Conservation (phyloP, 2,329 filamentous ascomycete genomes). For the Fonsecaea pugnacius region DNA sequence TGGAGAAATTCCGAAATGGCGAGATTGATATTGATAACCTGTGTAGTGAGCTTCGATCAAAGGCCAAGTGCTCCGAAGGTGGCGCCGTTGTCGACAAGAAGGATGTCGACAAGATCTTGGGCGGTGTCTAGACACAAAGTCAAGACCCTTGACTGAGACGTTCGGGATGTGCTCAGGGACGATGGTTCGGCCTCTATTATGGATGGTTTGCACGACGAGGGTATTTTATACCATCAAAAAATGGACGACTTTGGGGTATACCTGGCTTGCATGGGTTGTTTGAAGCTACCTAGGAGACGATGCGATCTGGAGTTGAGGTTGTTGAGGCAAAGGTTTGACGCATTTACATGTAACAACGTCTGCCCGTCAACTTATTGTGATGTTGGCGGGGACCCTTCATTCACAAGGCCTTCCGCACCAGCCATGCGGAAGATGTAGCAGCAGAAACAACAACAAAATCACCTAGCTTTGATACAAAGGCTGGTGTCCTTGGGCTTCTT, state of each 20-base stretch:
- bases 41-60: conserved; percentile 89
- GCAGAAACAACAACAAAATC: conserved; percentile 9
- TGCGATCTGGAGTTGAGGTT: conserved; percentile 15
- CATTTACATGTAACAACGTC: conserved; percentile 21
- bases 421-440: not conserved
- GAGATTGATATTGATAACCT: conserved; percentile 93
- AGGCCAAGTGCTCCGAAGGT: conserved; percentile 88
- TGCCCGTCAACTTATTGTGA: conserved; percentile 3
- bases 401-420: not conserved
- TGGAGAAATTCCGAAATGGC: conserved; percentile 83
- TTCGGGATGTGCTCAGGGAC: not conserved
- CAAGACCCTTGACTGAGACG: not conserved
- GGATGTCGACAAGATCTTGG: conserved; percentile 81
- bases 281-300: conserved; percentile 14
- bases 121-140: conserved; percentile 27
- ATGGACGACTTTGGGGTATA: conserved; percentile 13
- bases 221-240: conserved; percentile 28
- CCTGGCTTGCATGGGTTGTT: not conserved
- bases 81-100: conserved; percentile 87
- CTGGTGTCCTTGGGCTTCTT: not conserved
- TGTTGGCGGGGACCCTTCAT: conserved; percentile 11
- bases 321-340: not conserved
- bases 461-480: conserved; percentile 1
- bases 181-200: conserved; percentile 10
- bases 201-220: conserved; percentile 16